Evolutionary conservation across 2,329 filamentous ascomycete species (phyloP).

Genomic region (Diaporthe vexans): DNA sequence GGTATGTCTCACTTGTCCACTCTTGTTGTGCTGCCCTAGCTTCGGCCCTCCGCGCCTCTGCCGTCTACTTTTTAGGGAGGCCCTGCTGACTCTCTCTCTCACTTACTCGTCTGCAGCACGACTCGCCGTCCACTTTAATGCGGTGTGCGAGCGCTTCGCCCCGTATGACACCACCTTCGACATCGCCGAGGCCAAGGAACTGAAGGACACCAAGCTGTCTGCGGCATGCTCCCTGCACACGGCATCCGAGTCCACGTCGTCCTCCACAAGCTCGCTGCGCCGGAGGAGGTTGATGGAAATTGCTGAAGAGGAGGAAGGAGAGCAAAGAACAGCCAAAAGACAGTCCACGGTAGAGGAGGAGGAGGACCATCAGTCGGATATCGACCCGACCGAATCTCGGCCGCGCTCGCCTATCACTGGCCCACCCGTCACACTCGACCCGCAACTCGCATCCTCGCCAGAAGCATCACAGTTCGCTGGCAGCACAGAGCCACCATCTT

Average conservation of each 20-base stretch:
- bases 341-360: conserved; percentile 68
- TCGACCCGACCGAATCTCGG: conserved; percentile 47
- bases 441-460: conserved; percentile 64
- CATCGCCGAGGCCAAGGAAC: conserved; percentile 79
- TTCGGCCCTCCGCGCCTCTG: background rate
- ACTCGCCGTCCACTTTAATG: conserved; percentile 80
- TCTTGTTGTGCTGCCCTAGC: conserved; percentile 31
- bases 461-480: conserved; percentile 65
- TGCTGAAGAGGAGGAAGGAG: conserved; percentile 90
- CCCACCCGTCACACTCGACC: conserved; percentile 64
- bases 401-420: conserved; percentile 51
- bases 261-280: conserved; percentile 84
- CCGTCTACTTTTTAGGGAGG: conserved; percentile 43
- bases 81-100: conserved; percentile 44
- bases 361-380: conserved; percentile 52
- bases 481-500: conserved; percentile 65
- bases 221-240: conserved; percentile 91
- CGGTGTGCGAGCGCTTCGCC: conserved; percentile 79
- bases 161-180: conserved; percentile 90
- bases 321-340: conserved; percentile 69
- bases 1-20: conserved; percentile 68
- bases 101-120: conserved; percentile 71
- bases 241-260: conserved; percentile 86
- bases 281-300: conserved; percentile 89
- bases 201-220: conserved; percentile 90